These are phyloP conservation scores for Ambispora gerdemannii DNA, from an alignment of 192 early-diverging fungal genomes.

Conservation along the genomic window DNA sequence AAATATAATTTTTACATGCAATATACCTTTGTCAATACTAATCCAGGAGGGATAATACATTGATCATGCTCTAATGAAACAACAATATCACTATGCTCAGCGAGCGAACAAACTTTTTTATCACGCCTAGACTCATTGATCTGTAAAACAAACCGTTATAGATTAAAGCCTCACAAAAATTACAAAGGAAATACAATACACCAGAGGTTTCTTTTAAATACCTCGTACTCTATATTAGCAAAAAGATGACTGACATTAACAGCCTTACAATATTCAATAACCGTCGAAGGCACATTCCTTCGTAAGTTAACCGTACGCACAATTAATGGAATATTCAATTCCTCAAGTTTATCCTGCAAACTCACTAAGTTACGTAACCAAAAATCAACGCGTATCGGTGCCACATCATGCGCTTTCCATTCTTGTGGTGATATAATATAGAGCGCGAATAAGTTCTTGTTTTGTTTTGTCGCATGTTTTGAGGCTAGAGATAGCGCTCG, in stretches of 20 bases:
- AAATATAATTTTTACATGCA: no score
- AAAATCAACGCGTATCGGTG: slow-evolving; percentile 53
- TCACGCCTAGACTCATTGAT: slow-evolving; percentile 51
- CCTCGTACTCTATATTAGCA: slow-evolving; percentile 57
- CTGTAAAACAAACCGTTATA: neutral
- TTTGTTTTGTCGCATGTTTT: slow-evolving; percentile 13
- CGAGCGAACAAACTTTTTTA: slow-evolving; percentile 27
- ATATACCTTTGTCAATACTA: slow-evolving; percentile 47
- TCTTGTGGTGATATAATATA: slow-evolving; percentile 57
- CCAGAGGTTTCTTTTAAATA: no score
- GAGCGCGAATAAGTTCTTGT: slow-evolving; percentile 39
- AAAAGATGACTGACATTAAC: slow-evolving; percentile 42
- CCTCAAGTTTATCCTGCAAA: slow-evolving; percentile 37
- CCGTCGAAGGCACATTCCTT: slow-evolving; percentile 35
- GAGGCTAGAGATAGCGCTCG: slow-evolving; percentile 37
- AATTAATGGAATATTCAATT: slow-evolving; percentile 47
- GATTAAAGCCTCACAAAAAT: neutral
- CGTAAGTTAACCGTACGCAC: slow-evolving; percentile 37
- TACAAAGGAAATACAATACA: neutral
- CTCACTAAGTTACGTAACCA: slow-evolving; percentile 43
- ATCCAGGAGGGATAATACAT: slow-evolving; percentile 52
- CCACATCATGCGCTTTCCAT: slow-evolving; percentile 50
- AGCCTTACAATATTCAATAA: slow-evolving; percentile 34
- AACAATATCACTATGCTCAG: slow-evolving; percentile 25
- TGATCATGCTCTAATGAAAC: slow-evolving; percentile 51